Conservation (phyloP, 208 protist genomes). For the Trypanosoma rangeli region DNA sequence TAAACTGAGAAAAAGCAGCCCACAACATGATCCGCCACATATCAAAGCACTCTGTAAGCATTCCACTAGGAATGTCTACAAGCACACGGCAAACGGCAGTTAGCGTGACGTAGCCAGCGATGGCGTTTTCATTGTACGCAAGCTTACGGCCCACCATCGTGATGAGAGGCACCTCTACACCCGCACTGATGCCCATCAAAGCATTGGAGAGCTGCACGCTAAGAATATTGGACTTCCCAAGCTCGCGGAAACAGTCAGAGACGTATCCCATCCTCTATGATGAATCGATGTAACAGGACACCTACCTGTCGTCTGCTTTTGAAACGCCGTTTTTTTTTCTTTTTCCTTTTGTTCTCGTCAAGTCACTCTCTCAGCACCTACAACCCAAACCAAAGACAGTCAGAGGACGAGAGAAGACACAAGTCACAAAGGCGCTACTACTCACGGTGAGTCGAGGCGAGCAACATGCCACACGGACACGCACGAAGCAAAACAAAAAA, state of each 20-base stretch:
- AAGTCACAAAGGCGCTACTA: not conserved
- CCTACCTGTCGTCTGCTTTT: not conserved
- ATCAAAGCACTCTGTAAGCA: slow-evolving; percentile 66
- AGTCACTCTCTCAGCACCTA: not conserved
- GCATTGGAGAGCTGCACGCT: slow-evolving; percentile 82
- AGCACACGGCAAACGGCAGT: slow-evolving; percentile 50
- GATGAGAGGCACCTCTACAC: slow-evolving; percentile 73
- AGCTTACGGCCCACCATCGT: slow-evolving; percentile 71
- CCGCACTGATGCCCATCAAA: slow-evolving; percentile 67
- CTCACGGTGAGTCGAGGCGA: too few relatives aligned
- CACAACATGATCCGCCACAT: slow-evolving; percentile 62
- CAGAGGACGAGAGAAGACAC: not conserved
- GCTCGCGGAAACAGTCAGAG: slow-evolving; percentile 8
- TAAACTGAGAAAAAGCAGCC: slow-evolving; percentile 48
- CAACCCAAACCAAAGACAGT: not conserved
- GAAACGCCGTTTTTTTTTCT: not conserved
- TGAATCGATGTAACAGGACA: too few relatives aligned
- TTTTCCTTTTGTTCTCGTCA: not conserved
- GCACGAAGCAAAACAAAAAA: not conserved
- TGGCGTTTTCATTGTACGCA: slow-evolving; percentile 35
- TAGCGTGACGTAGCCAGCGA: slow-evolving; percentile 65
- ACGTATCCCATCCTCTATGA: slow-evolving; percentile 9
- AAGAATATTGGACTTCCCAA: slow-evolving; percentile 47
- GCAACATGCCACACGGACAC: too few relatives aligned
- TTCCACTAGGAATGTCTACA: slow-evolving; percentile 65